Base-by-base conservation (phyloP, 306 rosid species). In the Senna tora region DNA sequence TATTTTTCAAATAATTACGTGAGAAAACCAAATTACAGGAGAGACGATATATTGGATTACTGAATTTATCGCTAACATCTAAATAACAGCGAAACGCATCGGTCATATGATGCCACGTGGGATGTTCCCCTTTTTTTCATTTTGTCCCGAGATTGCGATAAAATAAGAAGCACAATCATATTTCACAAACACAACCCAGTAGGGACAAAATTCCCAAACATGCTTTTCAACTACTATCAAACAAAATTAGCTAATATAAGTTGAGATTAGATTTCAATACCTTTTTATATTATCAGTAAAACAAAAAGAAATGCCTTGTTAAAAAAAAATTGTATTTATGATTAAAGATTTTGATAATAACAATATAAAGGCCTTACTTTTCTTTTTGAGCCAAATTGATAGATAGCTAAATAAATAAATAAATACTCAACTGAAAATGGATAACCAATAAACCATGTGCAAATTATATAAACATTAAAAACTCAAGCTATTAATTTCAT, bases 1-100 rank as follows among this genome's bases (percentile, higher is more conserved):
- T 38, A 77, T 67, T 50, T 75, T 50, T 20, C 0, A 2, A 11
- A 63, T 54, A 65, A 53, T 82, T 84, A 75, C 86, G 7, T 3
- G 39, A 1, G 36, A 69, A 51, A 19, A 19, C 61, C 47, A 33
- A 25, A 50, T 2, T 0, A 47, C 5, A 5, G 5, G 59, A 5
- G n/a, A 28, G 9, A 64, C 38, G 68, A 42, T 5, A 65, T 15
- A 3, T 56, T 56, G 19, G 9, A 13, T 2, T 0, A 9, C 9
- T 36, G 16, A 67, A 67, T 49, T 46, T 66, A 41, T 66, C 67
- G 5, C 30, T 9, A 38, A 6, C 14, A 43, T 13, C 3, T 43
- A 43, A 41, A 41, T 8, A 13, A 38, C n/a, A 28, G 49, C 67
- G 1, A 16, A 12, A 55, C 38, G 36, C 19, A 55, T 9, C 9